Conservation (phyloP, 2,329 filamentous ascomycete species). For the Aureobasidium sp. region DNA sequence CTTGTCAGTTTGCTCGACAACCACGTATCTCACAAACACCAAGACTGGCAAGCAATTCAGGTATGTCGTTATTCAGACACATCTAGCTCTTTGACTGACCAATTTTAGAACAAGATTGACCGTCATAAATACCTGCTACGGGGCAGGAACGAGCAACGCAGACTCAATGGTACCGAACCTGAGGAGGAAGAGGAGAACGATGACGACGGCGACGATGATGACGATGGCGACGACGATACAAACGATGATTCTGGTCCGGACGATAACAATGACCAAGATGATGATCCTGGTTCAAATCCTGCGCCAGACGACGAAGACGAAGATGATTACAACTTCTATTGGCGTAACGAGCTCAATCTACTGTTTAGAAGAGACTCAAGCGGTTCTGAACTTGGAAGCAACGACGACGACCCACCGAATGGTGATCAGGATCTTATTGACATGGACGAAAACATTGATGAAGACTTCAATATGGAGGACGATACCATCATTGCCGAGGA, state of each 20-base stretch:
- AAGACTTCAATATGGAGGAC: background rate
- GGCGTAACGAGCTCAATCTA: too few relatives aligned
- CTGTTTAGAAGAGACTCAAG: too few relatives aligned
- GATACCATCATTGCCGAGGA: background rate
- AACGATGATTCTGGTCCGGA: too few relatives aligned
- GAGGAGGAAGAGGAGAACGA: background rate
- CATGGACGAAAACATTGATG: background rate
- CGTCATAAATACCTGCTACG: background rate
- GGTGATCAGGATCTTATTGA: background rate
- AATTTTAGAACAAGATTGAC: background rate
- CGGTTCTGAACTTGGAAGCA: background rate
- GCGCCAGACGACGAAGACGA: background rate
- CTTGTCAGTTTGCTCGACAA: background rate
- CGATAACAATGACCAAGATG: too few relatives aligned
- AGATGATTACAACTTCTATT: background rate
- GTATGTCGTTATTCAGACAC: background rate
- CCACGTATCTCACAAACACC: background rate
- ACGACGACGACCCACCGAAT: background rate
- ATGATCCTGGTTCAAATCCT: too few relatives aligned
- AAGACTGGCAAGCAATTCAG: background rate
- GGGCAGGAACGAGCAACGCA: background rate
- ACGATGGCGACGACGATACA: background rate
- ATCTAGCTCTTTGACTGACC: background rate
- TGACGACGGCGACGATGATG: background rate
- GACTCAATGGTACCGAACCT: too few relatives aligned